Percentiles rank a stretch among this genome's conserved stretches.
These are phyloP conservation scores for Sordaria brevicollis DNA, from an alignment of 495 filamentous ascomycete genomes.

Conservation along the genomic window DNA sequence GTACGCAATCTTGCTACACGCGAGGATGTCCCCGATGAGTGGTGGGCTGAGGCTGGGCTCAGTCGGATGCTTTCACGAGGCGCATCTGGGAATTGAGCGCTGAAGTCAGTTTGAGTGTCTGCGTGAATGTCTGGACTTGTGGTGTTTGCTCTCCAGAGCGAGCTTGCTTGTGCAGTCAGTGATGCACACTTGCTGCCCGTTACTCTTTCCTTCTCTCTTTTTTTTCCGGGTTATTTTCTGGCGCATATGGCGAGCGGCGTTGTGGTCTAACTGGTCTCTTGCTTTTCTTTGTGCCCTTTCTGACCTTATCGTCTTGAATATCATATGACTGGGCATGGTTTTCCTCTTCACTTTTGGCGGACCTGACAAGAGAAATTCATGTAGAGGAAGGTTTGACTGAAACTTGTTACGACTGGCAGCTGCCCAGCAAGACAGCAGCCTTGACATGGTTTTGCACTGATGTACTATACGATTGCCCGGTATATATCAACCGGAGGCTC, in stretches of 20 bases:
- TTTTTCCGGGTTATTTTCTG: neutral
- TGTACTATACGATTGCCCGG: neutral
- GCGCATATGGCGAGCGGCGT: neutral
- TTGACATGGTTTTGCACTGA: neutral
- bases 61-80: slow-evolving; percentile 46
- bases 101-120: neutral
- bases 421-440: neutral
- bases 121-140: neutral
- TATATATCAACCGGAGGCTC: neutral
- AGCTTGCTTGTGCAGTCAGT: neutral
- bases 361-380: neutral
- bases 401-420: neutral
- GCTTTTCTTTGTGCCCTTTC: neutral
- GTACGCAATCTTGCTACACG: slow-evolving; percentile 53
- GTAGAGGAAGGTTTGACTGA: neutral
- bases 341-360: neutral
- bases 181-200: neutral
- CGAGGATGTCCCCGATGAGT: slow-evolving; percentile 64
- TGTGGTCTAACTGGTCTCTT: neutral
- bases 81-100: slow-evolving; percentile 14
- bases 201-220: neutral
- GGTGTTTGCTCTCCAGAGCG: neutral
- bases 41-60: slow-evolving; percentile 66
- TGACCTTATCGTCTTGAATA: neutral
- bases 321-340: neutral